Conservation (phyloP, 768 basidiomycete species). For the Pleurotus giganteus region DNA sequence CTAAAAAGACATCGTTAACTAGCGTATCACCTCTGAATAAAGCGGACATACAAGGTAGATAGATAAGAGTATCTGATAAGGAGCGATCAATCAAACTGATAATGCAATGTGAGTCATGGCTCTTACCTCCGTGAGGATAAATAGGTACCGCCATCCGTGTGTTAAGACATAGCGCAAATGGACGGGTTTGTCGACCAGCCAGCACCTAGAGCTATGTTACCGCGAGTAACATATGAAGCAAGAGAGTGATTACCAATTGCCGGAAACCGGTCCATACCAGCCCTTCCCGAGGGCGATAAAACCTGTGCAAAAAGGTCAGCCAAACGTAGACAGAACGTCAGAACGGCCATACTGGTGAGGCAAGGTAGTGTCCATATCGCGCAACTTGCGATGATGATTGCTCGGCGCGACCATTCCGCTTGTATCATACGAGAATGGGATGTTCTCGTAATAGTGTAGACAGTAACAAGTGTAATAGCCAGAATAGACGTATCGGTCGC, state of each 20-base stretch:
- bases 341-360: neutral
- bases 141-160: slow-evolving; percentile 15
- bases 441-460: slow-evolving; percentile 13
- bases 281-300: slow-evolving; percentile 14
- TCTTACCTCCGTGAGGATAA: slow-evolving; percentile 21
- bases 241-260: slow-evolving; percentile 13
- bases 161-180: slow-evolving; percentile 15
- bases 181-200: slow-evolving; percentile 14
- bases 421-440: neutral
- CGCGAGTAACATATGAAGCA: neutral
- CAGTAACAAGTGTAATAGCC: slow-evolving; percentile 15
- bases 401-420: neutral
- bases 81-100: slow-evolving; percentile 7
- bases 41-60: slow-evolving; percentile 3
- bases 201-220: slow-evolving; percentile 11
- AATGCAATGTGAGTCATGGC: neutral
- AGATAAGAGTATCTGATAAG: slow-evolving; percentile 3
- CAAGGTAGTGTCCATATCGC: neutral
- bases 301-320: neutral
- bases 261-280: slow-evolving; percentile 16
- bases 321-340: neutral
- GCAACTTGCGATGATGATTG: neutral
- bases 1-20: neutral
- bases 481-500: slow-evolving; percentile 15
- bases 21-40: neutral